These are phyloP conservation scores for Auricularia sp. DNA, from an alignment of 768 basidiomycete species.

Conservation along the genomic window DNA sequence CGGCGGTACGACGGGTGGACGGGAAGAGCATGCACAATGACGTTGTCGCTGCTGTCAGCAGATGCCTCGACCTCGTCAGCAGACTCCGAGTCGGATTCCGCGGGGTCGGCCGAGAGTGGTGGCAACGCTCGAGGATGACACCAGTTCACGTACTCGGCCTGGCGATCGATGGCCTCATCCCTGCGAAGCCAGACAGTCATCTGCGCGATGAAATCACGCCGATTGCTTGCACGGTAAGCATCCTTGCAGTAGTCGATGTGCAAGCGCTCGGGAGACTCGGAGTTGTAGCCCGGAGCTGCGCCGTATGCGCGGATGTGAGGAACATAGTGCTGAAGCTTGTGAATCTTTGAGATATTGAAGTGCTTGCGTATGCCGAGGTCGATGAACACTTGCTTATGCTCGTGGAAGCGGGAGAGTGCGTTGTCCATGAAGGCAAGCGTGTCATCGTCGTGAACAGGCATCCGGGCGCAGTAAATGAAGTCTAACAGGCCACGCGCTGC, in stretches of 20 bases:
- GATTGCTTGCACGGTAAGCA: conserved; percentile 22
- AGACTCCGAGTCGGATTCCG: too few relatives aligned
- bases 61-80: background rate
- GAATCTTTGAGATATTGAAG: conserved; percentile 31
- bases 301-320: conserved; percentile 17
- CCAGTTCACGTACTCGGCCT: conserved; percentile 22
- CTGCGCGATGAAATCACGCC: conserved; percentile 23
- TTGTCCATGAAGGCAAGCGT: conserved; percentile 19
- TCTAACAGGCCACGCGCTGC: conserved; percentile 23
- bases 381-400: conserved; percentile 22
- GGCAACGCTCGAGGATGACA: background rate
- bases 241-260: conserved; percentile 37
- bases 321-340: conserved; percentile 21
- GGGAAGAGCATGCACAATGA: too few relatives aligned
- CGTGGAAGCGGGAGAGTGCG: conserved; percentile 20
- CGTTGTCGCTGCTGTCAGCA: background rate
- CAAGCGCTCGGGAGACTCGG: conserved; percentile 27
- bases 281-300: conserved; percentile 25
- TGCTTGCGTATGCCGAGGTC: conserved; percentile 17
- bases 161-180: conserved; percentile 25
- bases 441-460: conserved; percentile 19
- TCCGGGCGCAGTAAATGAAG: conserved; percentile 25
- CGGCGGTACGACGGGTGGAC: too few relatives aligned
- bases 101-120: too few relatives aligned
- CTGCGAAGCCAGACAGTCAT: conserved; percentile 31